phyloP scores from a whole-genome alignment of 495 filamentous ascomycete genomes.

The Tuber calosporum region DNA sequence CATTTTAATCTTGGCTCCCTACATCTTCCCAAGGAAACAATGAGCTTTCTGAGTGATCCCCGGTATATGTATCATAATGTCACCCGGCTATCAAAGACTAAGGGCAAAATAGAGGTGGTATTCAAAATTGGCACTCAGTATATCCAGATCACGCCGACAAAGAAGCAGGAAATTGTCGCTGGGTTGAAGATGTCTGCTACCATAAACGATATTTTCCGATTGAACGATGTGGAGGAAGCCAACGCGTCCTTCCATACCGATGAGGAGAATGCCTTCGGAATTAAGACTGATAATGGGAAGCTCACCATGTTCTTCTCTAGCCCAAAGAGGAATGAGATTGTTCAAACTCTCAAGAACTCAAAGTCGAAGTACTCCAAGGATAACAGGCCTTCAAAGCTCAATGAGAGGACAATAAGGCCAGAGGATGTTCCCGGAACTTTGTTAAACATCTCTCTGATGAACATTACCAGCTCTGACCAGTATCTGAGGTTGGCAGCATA shows the following conservation, averaged over 20 bases:
- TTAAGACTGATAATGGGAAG: constrained; percentile 60
- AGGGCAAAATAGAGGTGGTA: constrained; percentile 58
- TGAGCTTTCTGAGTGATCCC: constrained; percentile 57
- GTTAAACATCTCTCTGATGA: constrained; percentile 58
- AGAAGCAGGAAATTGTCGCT: constrained; percentile 58
- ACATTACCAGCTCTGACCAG: constrained; percentile 54
- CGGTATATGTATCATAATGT: constrained; percentile 59
- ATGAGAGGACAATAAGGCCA: constrained; percentile 56
- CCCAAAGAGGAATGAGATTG: constrained; percentile 53
- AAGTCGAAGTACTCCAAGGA: constrained; percentile 58
- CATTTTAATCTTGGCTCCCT: constrained; percentile 59
- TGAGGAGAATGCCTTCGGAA: constrained; percentile 60
- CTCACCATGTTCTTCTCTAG: constrained; percentile 62
- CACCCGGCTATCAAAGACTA: constrained; percentile 56
- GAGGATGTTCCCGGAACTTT: constrained; percentile 63
- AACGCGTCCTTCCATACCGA: constrained; percentile 54
- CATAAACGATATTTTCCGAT: constrained; percentile 60
- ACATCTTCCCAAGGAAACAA: constrained; percentile 60
- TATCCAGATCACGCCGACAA: constrained; percentile 60
- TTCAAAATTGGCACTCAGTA: constrained; percentile 60
- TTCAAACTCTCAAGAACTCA: constrained; percentile 54
- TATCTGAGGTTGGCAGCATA: constrained; percentile 55
- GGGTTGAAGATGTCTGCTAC: constrained; percentile 53
- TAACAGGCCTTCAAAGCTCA: constrained; percentile 50
- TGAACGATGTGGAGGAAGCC: constrained; percentile 58